These are phyloP conservation scores for Gossypium thurberi DNA, from an alignment of 345 rosid genomes.

Conservation along the genomic window DNA sequence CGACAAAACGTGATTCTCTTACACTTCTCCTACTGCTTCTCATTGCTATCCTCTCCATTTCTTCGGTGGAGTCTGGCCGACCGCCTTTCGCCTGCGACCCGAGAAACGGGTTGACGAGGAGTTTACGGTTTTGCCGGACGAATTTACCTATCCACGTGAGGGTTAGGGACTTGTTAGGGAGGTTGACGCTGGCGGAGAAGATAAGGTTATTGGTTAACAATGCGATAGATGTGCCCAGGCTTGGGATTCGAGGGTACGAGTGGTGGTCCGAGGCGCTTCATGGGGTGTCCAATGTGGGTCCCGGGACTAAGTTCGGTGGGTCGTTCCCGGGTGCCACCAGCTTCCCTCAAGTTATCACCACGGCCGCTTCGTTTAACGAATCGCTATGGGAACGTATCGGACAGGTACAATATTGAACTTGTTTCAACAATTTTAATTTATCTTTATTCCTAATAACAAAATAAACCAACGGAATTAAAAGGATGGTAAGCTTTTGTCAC, in stretches of 20 bases:
- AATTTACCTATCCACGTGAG: constrained; percentile 53
- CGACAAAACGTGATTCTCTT: not conserved
- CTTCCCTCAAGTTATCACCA: constrained; percentile 90
- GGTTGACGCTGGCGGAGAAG: constrained; percentile 81
- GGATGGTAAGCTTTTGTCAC: not conserved
- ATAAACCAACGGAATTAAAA: not conserved
- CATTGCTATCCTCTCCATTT: constrained; percentile 9
- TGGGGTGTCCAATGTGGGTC: constrained; percentile 78
- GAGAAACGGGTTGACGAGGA: constrained; percentile 38
- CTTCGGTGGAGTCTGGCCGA: constrained; percentile 24
- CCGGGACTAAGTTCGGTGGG: constrained; percentile 64
- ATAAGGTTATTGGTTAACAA: constrained; percentile 63
- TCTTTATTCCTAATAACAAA: not conserved
- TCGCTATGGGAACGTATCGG: constrained; percentile 84
- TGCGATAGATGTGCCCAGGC: constrained; percentile 70
- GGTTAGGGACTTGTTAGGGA: constrained; percentile 64
- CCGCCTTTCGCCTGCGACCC: constrained; percentile 66
- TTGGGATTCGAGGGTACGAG: constrained; percentile 79
- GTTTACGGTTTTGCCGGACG: constrained; percentile 45
- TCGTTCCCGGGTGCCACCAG: constrained; percentile 74
- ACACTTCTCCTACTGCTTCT: constrained; percentile 6
- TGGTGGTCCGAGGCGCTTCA: constrained; percentile 99
- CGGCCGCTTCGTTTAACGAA: constrained; percentile 86
- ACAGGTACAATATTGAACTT: constrained; percentile 33
- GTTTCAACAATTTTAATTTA: not conserved